Evolutionary conservation across 1,284 basidiomycete genomes (phyloP), one percentile per base, ranked within the genome.

Genomic region (Cutaneotrichosporon mucoides): DNA sequence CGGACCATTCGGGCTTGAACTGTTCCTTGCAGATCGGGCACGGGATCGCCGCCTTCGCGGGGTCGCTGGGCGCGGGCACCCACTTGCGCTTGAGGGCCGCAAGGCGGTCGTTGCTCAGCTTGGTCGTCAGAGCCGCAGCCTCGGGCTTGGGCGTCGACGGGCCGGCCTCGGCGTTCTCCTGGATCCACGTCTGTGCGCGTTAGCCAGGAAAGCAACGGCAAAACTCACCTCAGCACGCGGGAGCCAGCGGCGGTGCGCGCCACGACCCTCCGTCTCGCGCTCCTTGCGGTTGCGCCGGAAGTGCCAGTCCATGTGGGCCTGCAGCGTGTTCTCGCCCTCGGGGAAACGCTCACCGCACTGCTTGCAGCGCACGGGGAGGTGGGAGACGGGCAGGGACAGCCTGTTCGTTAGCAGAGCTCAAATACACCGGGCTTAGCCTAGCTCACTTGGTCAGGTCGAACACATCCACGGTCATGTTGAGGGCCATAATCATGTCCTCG

Each of bases 21-120:
- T 78, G 79, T 78, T 99, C 96, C 81, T 97, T 96, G 85, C 96
- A 99, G 64, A 99, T 92, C 13, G 92, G 92, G 81, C 96, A 99
- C 46, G 89, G 87, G 65, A 60, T 87, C 56, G 88, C 86, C 73
- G 93, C 90, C 75, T 91, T 86, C 66, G 87, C 90, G 16, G 89
- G 82, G 38, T 81, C 80, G 1, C 70, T 66, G 0, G 93, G 93
- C 36, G 94, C 89, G 65, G 92, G 84, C 66, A 99, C 89, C 80
- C 84, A 88, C 69, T 87, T 87, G 55, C 87, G 84, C 69, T 84
- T 84, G 61, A 93, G 79, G 67, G 88, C 86, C 60, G 86, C 85
- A 63, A 89, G 85, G 73, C 85, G 84, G 68, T 91, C 89, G 54
- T 84, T 86, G 48, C 84, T 84, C 12, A 76, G 65, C 48, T 68